Conservation (phyloP, 2,329 filamentous ascomycete genomes). For the Colletotrichum trifolii region DNA sequence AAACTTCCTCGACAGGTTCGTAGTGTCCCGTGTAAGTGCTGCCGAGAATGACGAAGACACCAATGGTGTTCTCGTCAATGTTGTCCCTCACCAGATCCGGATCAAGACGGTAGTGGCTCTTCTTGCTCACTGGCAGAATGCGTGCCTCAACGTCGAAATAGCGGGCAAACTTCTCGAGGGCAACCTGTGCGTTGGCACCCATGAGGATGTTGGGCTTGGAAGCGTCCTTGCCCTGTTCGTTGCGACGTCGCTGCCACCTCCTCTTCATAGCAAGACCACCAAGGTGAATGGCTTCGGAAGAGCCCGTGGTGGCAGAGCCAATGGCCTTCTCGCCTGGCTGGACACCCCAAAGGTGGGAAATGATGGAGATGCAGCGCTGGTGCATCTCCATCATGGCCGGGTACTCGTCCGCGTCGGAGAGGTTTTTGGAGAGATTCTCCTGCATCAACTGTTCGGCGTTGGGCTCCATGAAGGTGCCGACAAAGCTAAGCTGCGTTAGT, state of each 20-base stretch:
- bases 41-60: constrained; percentile 78
- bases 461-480: constrained; percentile 77
- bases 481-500: constrained; percentile 60
- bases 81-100: constrained; percentile 72
- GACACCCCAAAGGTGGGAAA: constrained; percentile 74
- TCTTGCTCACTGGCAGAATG: constrained; percentile 70
- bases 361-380: constrained; percentile 74
- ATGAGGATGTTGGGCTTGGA: constrained; percentile 78
- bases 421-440: constrained; percentile 77
- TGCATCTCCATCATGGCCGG: constrained; percentile 70
- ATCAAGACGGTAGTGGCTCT: constrained; percentile 71
- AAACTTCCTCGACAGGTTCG: constrained; percentile 76
- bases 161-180: constrained; percentile 77
- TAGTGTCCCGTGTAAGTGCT: constrained; percentile 81
- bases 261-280: constrained; percentile 80
- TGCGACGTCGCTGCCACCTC: constrained; percentile 75
- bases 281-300: constrained; percentile 77
- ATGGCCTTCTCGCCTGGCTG: constrained; percentile 72
- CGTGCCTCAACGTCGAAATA: constrained; percentile 80
- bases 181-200: constrained; percentile 79
- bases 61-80: constrained; percentile 81
- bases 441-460: constrained; percentile 73
- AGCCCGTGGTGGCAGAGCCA: constrained; percentile 77
- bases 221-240: constrained; percentile 69
- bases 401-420: constrained; percentile 77